Evolutionary conservation across 441 rosid species (phyloP).

Genomic region (Jatropha multifida): DNA sequence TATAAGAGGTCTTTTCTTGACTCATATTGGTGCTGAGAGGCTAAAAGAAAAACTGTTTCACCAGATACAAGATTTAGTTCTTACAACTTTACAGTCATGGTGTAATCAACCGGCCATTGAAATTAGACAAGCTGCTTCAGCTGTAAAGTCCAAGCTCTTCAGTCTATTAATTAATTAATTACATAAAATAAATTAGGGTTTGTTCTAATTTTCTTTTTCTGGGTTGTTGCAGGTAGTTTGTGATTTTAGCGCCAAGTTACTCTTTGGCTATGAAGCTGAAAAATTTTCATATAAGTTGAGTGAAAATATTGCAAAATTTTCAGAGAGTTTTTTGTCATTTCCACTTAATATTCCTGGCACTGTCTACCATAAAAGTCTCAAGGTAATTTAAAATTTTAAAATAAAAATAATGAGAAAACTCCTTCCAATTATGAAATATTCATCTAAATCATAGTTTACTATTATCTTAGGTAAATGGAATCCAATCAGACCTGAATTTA

Average conservation of each 20-base stretch:
- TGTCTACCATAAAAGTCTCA: constrained; percentile 25
- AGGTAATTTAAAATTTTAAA: constrained; percentile 20
- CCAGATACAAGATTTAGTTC: constrained; percentile 21
- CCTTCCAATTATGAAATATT: too few species aligned
- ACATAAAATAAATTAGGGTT: not conserved
- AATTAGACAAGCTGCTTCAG: constrained; percentile 20
- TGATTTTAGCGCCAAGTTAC: constrained; percentile 18
- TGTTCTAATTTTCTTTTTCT: not conserved
- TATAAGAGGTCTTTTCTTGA: constrained; percentile 13
- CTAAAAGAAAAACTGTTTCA: constrained; percentile 30
- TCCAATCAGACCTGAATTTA: too few species aligned
- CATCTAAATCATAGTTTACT: too few species aligned
- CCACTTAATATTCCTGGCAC: constrained; percentile 45
- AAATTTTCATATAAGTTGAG: constrained; percentile 15
- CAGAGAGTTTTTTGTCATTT: constrained; percentile 19
- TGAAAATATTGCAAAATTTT: constrained; percentile 9
- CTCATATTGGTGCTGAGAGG: constrained; percentile 27
- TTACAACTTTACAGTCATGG: constrained; percentile 22
- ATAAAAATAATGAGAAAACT: too few species aligned
- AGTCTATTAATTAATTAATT: not conserved
- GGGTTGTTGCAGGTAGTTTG: constrained; percentile 22
- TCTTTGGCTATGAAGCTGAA: constrained; percentile 20
- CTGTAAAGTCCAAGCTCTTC: constrained; percentile 13
- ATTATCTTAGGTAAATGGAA: too few species aligned
- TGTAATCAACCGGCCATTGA: constrained; percentile 21